Base-by-base conservation (phyloP, 2,329 filamentous ascomycete genomes). In the Arthrobotrys sphaeroides region DNA sequence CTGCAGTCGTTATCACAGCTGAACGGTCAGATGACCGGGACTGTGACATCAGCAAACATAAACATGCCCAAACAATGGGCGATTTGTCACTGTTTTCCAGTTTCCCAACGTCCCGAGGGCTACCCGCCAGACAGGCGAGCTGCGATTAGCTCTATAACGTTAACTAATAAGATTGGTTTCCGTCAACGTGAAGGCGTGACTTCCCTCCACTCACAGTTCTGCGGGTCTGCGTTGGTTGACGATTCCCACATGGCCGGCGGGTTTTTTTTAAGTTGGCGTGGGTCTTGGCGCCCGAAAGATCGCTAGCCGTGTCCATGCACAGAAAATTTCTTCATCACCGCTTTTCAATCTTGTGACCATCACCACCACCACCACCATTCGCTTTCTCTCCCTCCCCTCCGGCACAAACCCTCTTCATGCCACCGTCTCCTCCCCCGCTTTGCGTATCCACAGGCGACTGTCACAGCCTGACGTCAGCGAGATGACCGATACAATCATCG, bases 401-500 rank as follows among this genome's bases (percentile, higher is more conserved):
- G 51, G 24, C 36, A 33, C 26, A 45, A 28, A 13, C 26, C 42
- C 40, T 42, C 24, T 47, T 51, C 62, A 62, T 62, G 62, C 45
- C 36, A 57, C 59, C 36, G 22, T 51, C 64, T 69, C 49, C 40
- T 53, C 47, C 64, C 64, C 24, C 42, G 33, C 62, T 66, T 47
- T 51, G 16, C 20, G 38, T 43, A 42, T 49, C 47, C 64, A 49
- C 59, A 57, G 57, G 43, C 67, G 49, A 47, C 45, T 7, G 55
- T 59, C 72, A 60, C 49, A 59, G 20, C 40, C 28, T 65, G 64
- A 75, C 47, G 64, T 69, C 64, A 75, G 43, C 38, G 64, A 69
- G 55, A 75, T 75, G 72, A 59, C 55, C 47, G 64, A 69, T 51
- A 43, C 57, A 47, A 75, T 65, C 38, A 55, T 59, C 10, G n/a